Evolutionary conservation across 768 basidiomycete genomes (phyloP).

Genomic region (Tephrocybe sp.): DNA sequence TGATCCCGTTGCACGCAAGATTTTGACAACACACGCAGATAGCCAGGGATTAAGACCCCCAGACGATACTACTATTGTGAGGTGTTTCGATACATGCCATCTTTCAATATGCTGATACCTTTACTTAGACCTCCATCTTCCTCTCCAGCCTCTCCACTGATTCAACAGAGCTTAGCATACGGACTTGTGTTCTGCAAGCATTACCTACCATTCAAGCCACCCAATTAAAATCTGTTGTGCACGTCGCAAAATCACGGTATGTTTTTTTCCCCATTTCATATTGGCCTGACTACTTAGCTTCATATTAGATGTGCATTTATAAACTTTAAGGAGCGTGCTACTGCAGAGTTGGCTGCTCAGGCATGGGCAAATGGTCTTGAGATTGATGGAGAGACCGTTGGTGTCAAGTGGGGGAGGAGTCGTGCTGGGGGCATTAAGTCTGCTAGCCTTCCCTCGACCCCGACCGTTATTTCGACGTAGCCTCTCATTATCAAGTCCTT

Average conservation of each 20-base stretch:
- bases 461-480: constrained; percentile 17
- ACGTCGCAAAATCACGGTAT: constrained; percentile 77
- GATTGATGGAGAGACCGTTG: constrained; percentile 69
- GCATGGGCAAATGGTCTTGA: constrained; percentile 92
- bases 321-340: constrained; percentile 80
- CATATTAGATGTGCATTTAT: constrained; percentile 83
- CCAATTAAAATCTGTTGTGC: constrained; percentile 79
- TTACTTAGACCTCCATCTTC: constrained; percentile 77
- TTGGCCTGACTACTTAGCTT: background rate
- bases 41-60: constrained; percentile 83
- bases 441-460: constrained; percentile 19
- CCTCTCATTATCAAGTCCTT: background rate
- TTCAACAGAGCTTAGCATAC: constrained; percentile 72
- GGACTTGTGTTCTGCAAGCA: constrained; percentile 66
- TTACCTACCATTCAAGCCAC: constrained; percentile 60
- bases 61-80: constrained; percentile 80
- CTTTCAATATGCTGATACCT: background rate
- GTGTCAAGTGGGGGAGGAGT: constrained; percentile 89
- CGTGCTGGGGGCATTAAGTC: constrained; percentile 37
- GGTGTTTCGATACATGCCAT: constrained; percentile 27
- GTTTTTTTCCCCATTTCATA: constrained; percentile 13
- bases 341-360: constrained; percentile 87
- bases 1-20: constrained; percentile 94
- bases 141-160: constrained; percentile 69
- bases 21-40: constrained; percentile 77